phyloP scores from a whole-genome alignment of 768 basidiomycete genomes.

The Lentinula raphanica region DNA sequence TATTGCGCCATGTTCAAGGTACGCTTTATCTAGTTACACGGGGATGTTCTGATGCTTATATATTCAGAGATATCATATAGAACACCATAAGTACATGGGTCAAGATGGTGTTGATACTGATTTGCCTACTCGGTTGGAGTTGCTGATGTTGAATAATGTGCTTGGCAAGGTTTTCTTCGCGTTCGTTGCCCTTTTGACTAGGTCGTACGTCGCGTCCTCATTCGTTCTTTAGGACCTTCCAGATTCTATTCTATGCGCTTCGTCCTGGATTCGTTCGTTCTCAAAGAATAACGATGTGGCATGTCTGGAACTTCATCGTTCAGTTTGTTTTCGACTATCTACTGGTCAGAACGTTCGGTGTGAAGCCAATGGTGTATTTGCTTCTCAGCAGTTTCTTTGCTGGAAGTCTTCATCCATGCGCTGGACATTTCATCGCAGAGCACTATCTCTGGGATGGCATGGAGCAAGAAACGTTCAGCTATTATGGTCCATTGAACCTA shows the following conservation, averaged over 20 bases:
- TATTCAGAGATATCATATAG: slow-evolving; percentile 80
- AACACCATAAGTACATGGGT: slow-evolving; percentile 93
- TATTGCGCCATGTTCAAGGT: slow-evolving; percentile 97
- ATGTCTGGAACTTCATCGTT: slow-evolving; percentile 65
- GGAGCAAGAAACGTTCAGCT: slow-evolving; percentile 93
- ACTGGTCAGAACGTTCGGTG: slow-evolving; percentile 44
- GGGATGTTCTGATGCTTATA: not conserved
- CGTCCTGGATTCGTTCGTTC: slow-evolving; percentile 89
- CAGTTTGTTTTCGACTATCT: slow-evolving; percentile 72
- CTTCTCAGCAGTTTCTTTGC: slow-evolving; percentile 92
- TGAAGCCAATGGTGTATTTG: slow-evolving; percentile 68
- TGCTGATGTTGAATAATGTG: slow-evolving; percentile 87
- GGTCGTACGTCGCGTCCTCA: not conserved
- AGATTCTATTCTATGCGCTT: slow-evolving; percentile 96
- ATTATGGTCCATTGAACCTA: slow-evolving; percentile 88
- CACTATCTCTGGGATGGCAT: slow-evolving; percentile 93
- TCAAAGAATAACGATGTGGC: slow-evolving; percentile 80
- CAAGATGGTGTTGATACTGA: slow-evolving; percentile 97
- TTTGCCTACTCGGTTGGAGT: slow-evolving; percentile 81
- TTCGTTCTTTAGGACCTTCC: slow-evolving; percentile 70
- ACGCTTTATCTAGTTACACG: slow-evolving; percentile 7
- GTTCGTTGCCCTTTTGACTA: slow-evolving; percentile 40
- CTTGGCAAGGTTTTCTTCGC: slow-evolving; percentile 97
- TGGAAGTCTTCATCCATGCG: slow-evolving; percentile 91
- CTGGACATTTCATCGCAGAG: slow-evolving; percentile 97